Base-by-base conservation (phyloP, 2,329 filamentous ascomycete genomes). In the Cladosporium sp. region DNA sequence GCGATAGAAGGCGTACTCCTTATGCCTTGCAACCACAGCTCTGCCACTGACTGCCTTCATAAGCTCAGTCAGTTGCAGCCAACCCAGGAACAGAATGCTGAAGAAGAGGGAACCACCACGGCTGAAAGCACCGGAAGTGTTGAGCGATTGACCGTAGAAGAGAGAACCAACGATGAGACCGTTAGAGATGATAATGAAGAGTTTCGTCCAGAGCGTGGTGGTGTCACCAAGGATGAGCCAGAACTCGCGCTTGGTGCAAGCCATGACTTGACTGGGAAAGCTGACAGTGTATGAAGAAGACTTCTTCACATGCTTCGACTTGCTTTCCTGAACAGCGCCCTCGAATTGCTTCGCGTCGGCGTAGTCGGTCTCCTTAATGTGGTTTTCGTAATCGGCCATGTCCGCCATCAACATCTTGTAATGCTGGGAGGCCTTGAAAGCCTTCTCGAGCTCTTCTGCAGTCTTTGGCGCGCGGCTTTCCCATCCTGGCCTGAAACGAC, bases 191-290 rank as follows among this genome's bases (percentile, higher is more conserved):
- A 90, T 86, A 63, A 89, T 88, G 67, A 89, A 86, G 52, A 86
- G 77, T 57, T 92, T 93, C 35, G 86, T 92, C 65, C 83, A 84
- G 1, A 93, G 74, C 0, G 86, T 85, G 1, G 82, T 83, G 53
- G 78, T 83, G 67, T 94, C 86, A 33, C 87, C 87, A 62, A 80
- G 78, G 22, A 90, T 79, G 25, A 94, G 77, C 84, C 86, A 90
- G 52, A 88, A 83, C 66, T 93, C 86, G 36, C 88, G 79, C 57
- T 82, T 76, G 0, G 84, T 85, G 54, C 71, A 84, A 74, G 82
- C 80, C 22, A 79, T 63, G 1, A 93, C 83, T 67, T 93, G 88
- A 4, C 80, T 77, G 38, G 77, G 70, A 62, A 91, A 86, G 9
- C 83, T 86, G 49, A 92, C 81, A 0, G 87, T 92, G 67, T 89